phyloP scores from a whole-genome alignment of 768 basidiomycete species.

The Dioszegia hungarica region DNA sequence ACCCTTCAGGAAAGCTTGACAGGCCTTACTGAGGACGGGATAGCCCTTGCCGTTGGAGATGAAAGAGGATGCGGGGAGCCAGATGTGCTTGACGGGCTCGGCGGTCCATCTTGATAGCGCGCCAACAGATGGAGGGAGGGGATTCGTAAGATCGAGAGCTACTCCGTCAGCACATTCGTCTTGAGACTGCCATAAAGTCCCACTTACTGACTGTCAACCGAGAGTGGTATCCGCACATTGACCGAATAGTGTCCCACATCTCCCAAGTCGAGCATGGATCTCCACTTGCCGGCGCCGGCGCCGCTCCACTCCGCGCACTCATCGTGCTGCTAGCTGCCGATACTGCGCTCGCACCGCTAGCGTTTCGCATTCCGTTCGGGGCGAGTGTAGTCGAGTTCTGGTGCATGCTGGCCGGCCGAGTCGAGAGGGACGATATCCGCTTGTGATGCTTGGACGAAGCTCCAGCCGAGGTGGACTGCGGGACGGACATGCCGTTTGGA shows the following conservation, averaged over 20 bases:
- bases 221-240: conserved; percentile 71
- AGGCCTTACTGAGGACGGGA: conserved; percentile 88
- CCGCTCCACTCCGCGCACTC: conserved; percentile 13
- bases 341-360: conserved; percentile 20
- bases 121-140: conserved; percentile 70
- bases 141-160: conserved; percentile 90
- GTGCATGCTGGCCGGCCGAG: conserved; percentile 26
- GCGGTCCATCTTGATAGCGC: conserved; percentile 84
- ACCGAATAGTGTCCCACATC: conserved; percentile 94
- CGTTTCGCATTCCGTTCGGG: conserved; percentile 19
- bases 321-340: conserved; percentile 15
- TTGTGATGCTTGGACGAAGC: conserved; percentile 30
- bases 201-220: conserved; percentile 50
- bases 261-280: conserved; percentile 69
- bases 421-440: conserved; percentile 36
- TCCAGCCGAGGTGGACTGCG: neutral
- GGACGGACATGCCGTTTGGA: neutral
- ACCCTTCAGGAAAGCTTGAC: conserved; percentile 83
- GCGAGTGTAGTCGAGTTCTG: conserved; percentile 50
- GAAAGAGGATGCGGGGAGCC: conserved; percentile 83
- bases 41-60: conserved; percentile 95
- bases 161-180: conserved; percentile 7
- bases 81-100: conserved; percentile 83
- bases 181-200: neutral
- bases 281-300: conserved; percentile 19